phyloP scores from a whole-genome alignment of 176 grass and related monocot genomes.

The Sorghum bicolor region DNA sequence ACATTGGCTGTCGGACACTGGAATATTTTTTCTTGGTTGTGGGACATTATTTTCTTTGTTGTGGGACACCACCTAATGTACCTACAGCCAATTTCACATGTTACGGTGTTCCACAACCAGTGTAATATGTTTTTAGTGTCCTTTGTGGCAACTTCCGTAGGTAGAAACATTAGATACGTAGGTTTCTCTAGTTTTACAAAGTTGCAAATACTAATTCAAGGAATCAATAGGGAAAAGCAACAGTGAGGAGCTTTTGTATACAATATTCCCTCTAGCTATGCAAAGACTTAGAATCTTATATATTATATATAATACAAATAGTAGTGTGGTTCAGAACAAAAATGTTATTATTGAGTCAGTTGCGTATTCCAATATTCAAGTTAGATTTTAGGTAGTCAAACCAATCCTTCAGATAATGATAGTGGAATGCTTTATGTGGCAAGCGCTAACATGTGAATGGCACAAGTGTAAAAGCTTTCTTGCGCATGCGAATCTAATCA shows the following conservation, averaged over 20 bases:
- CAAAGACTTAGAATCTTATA: background rate
- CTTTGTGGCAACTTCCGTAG: background rate
- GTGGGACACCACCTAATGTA: too few relatives aligned
- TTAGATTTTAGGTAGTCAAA: background rate
- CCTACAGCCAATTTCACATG: too few relatives aligned
- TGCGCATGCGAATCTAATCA: constrained; percentile 32
- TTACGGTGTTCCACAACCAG: too few relatives aligned
- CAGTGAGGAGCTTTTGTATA: background rate
- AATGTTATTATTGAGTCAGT: background rate
- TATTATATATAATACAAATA: background rate
- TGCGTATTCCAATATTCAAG: background rate
- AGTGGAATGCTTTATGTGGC: background rate
- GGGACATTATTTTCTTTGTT: too few relatives aligned
- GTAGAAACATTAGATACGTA: background rate
- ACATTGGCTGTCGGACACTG: too few relatives aligned
- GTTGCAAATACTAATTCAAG: background rate
- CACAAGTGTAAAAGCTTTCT: background rate
- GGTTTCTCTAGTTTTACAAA: background rate
- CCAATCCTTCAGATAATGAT: background rate
- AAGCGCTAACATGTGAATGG: background rate
- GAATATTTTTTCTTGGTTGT: too few relatives aligned
- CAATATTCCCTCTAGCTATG: background rate
- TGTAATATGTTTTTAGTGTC: too few relatives aligned
- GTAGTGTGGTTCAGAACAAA: background rate
- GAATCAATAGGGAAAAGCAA: background rate